Percentiles rank a stretch among this genome's conserved stretches.
Evolutionary conservation across 208 protist genomes (phyloP).

Genomic region (Entamoeba dispar): DNA sequence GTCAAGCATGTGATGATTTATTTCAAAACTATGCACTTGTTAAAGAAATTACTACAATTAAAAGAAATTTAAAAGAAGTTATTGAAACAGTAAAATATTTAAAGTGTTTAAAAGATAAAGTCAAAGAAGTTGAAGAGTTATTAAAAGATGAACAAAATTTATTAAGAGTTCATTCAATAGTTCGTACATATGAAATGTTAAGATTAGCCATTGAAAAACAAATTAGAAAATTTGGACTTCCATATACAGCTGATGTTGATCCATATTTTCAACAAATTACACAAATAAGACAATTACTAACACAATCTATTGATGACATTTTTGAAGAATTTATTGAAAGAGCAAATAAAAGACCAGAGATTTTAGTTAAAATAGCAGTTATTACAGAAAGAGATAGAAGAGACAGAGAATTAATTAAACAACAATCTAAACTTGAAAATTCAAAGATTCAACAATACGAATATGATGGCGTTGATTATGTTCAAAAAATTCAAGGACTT

Average conservation of each 20-base stretch:
- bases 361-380: neutral
- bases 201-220: neutral
- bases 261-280: neutral
- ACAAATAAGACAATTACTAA: neutral
- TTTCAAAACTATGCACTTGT: neutral
- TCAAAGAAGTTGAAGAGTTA: neutral
- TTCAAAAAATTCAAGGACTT: neutral
- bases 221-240: neutral
- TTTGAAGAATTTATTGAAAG: neutral
- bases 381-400: neutral
- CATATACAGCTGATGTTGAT: neutral
- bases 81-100: neutral
- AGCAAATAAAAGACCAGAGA: neutral
- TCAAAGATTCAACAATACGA: neutral
- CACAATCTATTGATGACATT: neutral
- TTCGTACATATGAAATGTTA: neutral
- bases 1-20: neutral
- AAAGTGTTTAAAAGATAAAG: neutral
- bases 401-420: neutral
- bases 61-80: neutral
- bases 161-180: neutral
- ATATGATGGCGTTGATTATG: neutral
- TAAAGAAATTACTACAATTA: neutral
- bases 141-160: neutral
- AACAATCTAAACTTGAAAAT: neutral